phyloP scores from a whole-genome alignment of 805 yeast genomes.

The Metschnikowia sp. region DNA sequence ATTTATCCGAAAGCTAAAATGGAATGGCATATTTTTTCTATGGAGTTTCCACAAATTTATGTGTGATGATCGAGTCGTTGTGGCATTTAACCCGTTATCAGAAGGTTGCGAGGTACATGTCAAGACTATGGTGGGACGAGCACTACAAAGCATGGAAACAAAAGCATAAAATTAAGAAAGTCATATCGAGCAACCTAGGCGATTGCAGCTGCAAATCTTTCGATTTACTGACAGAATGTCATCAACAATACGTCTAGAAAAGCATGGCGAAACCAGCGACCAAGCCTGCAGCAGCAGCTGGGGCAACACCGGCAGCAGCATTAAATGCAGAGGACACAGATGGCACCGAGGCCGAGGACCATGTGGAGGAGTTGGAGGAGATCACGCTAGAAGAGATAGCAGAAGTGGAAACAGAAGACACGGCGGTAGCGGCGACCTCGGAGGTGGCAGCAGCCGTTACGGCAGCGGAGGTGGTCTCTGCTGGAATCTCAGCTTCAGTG shows the following conservation, averaged over 20 bases:
- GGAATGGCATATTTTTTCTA: no score
- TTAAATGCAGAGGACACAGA: constrained; percentile 10
- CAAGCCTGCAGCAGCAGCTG: constrained; percentile 15
- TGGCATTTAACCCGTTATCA: no score
- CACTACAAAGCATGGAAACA: no score
- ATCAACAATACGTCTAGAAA: constrained; percentile 4
- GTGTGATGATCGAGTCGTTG: no score
- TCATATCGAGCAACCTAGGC: no score
- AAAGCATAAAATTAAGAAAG: no score
- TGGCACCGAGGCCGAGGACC: constrained; percentile 6
- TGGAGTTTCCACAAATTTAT: no score
- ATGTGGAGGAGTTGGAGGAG: background rate
- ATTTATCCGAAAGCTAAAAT: no score
- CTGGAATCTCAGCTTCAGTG: constrained; percentile 4
- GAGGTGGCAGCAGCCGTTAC: constrained; percentile 6
- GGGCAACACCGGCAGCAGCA: constrained; percentile 15
- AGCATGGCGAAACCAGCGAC: constrained; percentile 17
- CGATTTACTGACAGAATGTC: no score
- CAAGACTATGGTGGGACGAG: no score
- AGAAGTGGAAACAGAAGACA: constrained; percentile 6
- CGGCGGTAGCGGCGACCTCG: constrained; percentile 1
- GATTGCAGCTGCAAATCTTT: background rate
- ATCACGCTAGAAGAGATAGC: constrained; percentile 5
- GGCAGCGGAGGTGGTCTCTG: constrained; percentile 6
- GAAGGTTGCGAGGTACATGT: no score